Evolutionary conservation across 805 yeast genomes (phyloP).

Genomic region (Candida sonorensis): DNA sequence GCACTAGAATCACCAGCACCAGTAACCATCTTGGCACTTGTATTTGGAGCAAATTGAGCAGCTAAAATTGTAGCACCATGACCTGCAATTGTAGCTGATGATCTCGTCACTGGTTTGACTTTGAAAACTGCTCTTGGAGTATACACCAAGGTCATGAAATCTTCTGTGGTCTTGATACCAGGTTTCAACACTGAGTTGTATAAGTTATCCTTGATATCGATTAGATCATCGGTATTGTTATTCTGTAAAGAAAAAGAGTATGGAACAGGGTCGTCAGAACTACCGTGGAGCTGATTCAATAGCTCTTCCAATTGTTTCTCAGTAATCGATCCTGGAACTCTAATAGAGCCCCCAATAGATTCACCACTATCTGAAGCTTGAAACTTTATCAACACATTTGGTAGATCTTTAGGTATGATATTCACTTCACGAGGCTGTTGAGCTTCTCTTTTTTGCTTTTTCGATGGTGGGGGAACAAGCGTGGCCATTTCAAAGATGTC

Average conservation of each 20-base stretch:
- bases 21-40: conserved; percentile 78
- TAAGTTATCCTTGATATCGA: conserved; percentile 73
- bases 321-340: conserved; percentile 86
- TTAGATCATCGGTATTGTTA: conserved; percentile 40
- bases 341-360: conserved; percentile 69
- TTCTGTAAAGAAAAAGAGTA: conserved; percentile 70
- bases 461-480: conserved; percentile 86
- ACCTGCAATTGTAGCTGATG: conserved; percentile 89
- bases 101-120: conserved; percentile 84
- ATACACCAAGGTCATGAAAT: conserved; percentile 80
- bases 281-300: conserved; percentile 69
- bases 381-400: conserved; percentile 81
- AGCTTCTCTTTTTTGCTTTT: conserved; percentile 77
- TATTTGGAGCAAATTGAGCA: conserved; percentile 88
- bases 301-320: conserved; percentile 85
- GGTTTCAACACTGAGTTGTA: conserved; percentile 82
- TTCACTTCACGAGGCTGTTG: conserved; percentile 75
- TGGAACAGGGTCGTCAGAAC: conserved; percentile 79
- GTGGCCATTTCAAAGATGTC: conserved; percentile 97
- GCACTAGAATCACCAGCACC: conserved; percentile 98
- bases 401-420: conserved; percentile 68
- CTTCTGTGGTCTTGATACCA: conserved; percentile 84
- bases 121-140: conserved; percentile 95
- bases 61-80: conserved; percentile 92
- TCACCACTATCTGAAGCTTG: conserved; percentile 94